Percentiles rank a stretch among this genome's conserved stretches.
Evolutionary conservation across 148 eudicot species (phyloP).

Genomic region (Nepenthes mirabilis): DNA sequence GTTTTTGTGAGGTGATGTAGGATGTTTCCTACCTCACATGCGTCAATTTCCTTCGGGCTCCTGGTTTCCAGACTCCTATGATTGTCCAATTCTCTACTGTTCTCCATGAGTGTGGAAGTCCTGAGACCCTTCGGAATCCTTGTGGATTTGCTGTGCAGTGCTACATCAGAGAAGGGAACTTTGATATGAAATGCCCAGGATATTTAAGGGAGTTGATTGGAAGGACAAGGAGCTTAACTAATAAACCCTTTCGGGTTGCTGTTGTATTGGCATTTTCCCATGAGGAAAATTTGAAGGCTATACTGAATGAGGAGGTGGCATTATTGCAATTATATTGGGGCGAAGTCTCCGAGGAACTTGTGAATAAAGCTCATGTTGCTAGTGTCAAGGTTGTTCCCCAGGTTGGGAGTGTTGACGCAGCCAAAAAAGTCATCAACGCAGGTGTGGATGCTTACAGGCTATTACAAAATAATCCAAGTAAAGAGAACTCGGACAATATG

Average conservation of each 20-base stretch:
- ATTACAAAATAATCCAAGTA: too few relatives aligned
- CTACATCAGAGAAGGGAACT: too few relatives aligned
- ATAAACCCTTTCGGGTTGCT: conserved; percentile 81
- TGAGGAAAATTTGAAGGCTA: conserved; percentile 65
- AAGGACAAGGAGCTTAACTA: conserved; percentile 65
- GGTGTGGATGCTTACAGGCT: conserved; percentile 51
- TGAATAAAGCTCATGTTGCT: conserved; percentile 61
- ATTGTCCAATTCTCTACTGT: too few relatives aligned
- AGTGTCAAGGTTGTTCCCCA: conserved; percentile 92
- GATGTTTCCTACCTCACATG: too few relatives aligned
- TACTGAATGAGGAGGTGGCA: conserved; percentile 76
- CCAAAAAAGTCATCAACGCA: conserved; percentile 42
- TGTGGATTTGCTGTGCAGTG: too few relatives aligned
- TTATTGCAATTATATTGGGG: conserved; percentile 90
- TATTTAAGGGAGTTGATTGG: conserved; percentile 65
- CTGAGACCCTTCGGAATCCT: too few relatives aligned
- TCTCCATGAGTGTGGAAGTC: too few relatives aligned
- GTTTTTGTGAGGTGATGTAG: too few relatives aligned
- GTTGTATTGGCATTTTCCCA: conserved; percentile 84
- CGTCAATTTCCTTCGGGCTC: too few relatives aligned
- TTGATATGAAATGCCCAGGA: conserved; percentile 54
- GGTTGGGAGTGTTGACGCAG: conserved; percentile 78
- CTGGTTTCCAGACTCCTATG: too few relatives aligned
- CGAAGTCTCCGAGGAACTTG: conserved; percentile 60
- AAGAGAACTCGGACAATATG: too few relatives aligned